Base-by-base conservation (phyloP, 179 eudicot genomes). In the Dionaea muscipula region DNA sequence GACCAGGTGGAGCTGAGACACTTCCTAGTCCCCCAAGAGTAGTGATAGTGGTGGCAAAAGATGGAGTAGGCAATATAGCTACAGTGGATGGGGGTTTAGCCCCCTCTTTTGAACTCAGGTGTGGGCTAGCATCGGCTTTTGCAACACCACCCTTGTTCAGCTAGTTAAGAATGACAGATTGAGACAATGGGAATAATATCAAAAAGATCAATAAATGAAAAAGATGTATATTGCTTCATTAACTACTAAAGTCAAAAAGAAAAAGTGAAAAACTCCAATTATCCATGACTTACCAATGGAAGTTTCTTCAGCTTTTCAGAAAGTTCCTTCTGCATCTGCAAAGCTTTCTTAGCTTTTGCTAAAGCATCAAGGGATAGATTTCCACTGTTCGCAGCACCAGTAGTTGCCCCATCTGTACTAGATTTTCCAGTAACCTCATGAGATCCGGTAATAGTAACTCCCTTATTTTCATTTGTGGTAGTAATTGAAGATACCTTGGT, bases 381-480 rank as follows among this genome's bases (percentile, higher is more conserved):
- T 64, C 76, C 88, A 75, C 75, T 75, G 78, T 78, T 84, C 59
- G 80, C 82, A 68, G 83, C 80, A 69, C 82, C 79, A 67, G 83
- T 41, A 65, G 86, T 37, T 61, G 82, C 64, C 79, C 91, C 95
- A 91, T 91, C 95, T 84, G 95, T 91, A 87, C 95, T 91, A 73
- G 94, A 91, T 80, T 87, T 87, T 73, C 94, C 95, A 87, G 83
- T 82, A 84, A 84, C 86, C 95, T 78, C 94, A 82, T 91, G 91
- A 91, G 94, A 91, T 74, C 98, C 79, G 91, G 77, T 80, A 84
- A 70, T 73, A 87, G 68, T 87, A 84, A 80, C 87, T 80, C 95
- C 94, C 83, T 87, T 84, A 84, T 84, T 91, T 87, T 91, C 95
- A 87, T 78, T 84, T 77, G 82, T 78, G 80, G 94, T 84, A 80